A percentile compares a stretch with the other conserved stretches of the same genome.
Conservation (phyloP, 352 stramenopile species). For the Phytophthora sp. region DNA sequence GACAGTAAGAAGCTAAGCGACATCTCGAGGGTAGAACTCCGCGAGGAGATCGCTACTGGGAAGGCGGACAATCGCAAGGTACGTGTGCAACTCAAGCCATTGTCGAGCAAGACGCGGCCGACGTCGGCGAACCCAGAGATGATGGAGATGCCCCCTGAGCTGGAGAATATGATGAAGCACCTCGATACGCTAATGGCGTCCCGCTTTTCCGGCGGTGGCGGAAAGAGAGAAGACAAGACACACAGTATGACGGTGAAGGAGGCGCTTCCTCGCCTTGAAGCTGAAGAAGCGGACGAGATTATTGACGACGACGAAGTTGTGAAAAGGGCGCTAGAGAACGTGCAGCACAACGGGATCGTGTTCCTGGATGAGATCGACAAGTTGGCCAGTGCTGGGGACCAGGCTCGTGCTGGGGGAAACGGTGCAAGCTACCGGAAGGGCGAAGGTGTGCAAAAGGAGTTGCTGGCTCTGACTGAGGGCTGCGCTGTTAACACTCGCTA, state of each 20-base stretch:
- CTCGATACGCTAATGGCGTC: conserved; percentile 72
- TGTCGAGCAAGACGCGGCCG: conserved; percentile 41
- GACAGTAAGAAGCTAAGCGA: conserved; percentile 53
- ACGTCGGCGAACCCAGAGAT: conserved; percentile 46
- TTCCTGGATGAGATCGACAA: conserved; percentile 99
- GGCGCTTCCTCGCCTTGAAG: conserved; percentile 70
- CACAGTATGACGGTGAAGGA: conserved; percentile 80
- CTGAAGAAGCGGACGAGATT: conserved; percentile 75
- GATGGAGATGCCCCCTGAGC: conserved; percentile 84
- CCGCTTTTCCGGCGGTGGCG: conserved; percentile 25
- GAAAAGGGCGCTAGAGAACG: conserved; percentile 79
- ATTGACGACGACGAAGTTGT: conserved; percentile 82
- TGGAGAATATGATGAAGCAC: conserved; percentile 86
- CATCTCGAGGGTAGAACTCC: conserved; percentile 50
- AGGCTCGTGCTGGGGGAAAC: conserved; percentile 65
- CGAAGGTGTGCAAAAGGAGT: conserved; percentile 98
- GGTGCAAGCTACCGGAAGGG: conserved; percentile 92
- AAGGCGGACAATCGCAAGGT: conserved; percentile 61
- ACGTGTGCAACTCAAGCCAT: conserved; percentile 56
- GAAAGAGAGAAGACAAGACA: conserved; percentile 38
- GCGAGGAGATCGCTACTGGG: conserved; percentile 66
- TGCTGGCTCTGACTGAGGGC: conserved; percentile 98
- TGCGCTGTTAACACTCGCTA: conserved; percentile 95
- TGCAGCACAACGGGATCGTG: conserved; percentile 98
- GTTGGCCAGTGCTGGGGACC: conserved; percentile 89